These are phyloP conservation scores for Aspergillus fischeri DNA, from an alignment of 2,329 filamentous ascomycete genomes.

Conservation along the genomic window DNA sequence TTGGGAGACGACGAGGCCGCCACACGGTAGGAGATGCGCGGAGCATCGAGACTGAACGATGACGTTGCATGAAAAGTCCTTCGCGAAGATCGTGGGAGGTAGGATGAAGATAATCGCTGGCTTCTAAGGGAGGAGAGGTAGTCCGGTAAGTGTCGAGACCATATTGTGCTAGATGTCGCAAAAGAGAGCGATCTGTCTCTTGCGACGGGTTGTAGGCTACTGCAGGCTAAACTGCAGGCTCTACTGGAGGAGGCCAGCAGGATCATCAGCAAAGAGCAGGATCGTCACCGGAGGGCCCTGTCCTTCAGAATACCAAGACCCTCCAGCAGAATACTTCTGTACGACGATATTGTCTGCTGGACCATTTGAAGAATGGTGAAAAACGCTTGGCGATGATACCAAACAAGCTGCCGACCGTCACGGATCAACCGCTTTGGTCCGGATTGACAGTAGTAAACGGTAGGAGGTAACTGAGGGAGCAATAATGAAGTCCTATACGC, in stretches of 20 bases:
- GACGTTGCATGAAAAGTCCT: conserved; percentile 29
- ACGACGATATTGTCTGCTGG: conserved; percentile 5
- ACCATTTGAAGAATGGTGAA: conserved; percentile 12
- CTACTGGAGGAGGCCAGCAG: conserved; percentile 25
- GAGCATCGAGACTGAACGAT: conserved; percentile 20
- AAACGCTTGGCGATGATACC: neutral
- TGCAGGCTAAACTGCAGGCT: conserved; percentile 33
- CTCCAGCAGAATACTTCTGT: conserved; percentile 8
- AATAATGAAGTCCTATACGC: neutral
- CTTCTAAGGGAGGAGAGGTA: conserved; percentile 4
- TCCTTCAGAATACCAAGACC: conserved; percentile 17
- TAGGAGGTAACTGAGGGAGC: neutral
- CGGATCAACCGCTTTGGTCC: neutral
- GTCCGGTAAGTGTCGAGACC: conserved; percentile 8
- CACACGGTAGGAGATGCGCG: conserved; percentile 61
- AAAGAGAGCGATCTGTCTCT: conserved; percentile 18
- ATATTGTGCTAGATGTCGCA: conserved; percentile 5
- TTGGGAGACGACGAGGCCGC: conserved; percentile 74
- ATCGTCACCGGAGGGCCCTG: conserved; percentile 16
- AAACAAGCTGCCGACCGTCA: neutral
- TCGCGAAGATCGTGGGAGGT: conserved; percentile 1
- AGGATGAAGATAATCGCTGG: conserved; percentile 4
- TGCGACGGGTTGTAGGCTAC: conserved; percentile 26
- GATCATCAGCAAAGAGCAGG: conserved; percentile 27
- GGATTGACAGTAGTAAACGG: neutral